Conservation (phyloP, 2,329 filamentous ascomycete genomes). For the Claviceps lovelessii region DNA sequence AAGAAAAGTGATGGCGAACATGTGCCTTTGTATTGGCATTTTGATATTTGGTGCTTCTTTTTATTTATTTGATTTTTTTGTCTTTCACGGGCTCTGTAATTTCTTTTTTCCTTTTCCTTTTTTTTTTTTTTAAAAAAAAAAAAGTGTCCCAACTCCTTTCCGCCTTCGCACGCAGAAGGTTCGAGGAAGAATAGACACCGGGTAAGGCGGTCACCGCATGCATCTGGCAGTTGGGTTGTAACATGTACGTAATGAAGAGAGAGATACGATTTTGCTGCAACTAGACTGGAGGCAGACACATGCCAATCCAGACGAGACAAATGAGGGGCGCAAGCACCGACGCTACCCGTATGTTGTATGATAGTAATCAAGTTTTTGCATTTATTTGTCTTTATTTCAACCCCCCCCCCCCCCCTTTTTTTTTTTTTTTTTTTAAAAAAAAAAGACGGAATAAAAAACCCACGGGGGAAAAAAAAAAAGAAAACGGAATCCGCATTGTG, state of each 20-base stretch:
- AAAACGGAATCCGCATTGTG: not conserved
- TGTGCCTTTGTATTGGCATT: not conserved
- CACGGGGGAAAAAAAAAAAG: not conserved
- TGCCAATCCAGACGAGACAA: constrained; percentile 4
- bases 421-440: too few relatives aligned
- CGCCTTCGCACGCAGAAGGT: not conserved
- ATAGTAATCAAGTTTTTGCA: constrained; percentile 8
- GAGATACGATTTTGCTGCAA: not conserved
- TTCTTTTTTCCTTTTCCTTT: too few relatives aligned
- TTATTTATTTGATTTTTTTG: too few relatives aligned
- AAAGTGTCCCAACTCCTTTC: not conserved
- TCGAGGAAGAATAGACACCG: not conserved
- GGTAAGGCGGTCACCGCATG: not conserved
- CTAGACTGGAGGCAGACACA: constrained; percentile 4
- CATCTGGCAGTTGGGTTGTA: not conserved
- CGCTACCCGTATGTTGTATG: constrained; percentile 5
- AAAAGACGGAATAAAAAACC: too few relatives aligned
- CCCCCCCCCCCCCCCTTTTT: too few relatives aligned
- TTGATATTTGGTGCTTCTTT: not conserved
- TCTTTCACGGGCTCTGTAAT: too few relatives aligned
- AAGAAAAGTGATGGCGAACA: constrained; percentile 1
- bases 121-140: not conserved
- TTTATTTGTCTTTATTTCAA: not conserved
- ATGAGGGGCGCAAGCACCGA: not conserved
- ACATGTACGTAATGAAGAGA: not conserved